A percentile compares a stretch with the other conserved stretches of the same genome.
Conservation (phyloP, 345 rosid genomes). For the Rubroshorea leprosula region DNA sequence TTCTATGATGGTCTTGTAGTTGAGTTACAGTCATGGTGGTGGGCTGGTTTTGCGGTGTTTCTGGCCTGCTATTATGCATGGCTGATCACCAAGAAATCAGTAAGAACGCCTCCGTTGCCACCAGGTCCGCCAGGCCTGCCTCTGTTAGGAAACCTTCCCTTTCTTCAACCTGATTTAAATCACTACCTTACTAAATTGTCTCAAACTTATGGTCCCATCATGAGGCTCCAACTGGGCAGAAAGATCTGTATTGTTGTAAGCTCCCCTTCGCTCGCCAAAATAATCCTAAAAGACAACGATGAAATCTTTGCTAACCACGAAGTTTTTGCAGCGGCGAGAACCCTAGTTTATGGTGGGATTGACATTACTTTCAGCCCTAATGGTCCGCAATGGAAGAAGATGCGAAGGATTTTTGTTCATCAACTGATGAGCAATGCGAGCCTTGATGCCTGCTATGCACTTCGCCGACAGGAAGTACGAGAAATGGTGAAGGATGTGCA, state of each 20-base stretch:
- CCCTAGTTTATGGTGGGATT: conserved; percentile 24
- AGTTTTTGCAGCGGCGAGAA: conserved; percentile 18
- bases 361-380: conserved; percentile 29
- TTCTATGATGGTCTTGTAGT: too few species aligned
- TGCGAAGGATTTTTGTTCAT: conserved; percentile 33
- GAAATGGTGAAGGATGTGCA: conserved; percentile 10
- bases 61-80: too few species aligned
- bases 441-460: conserved; percentile 2
- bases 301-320: conserved; percentile 41
- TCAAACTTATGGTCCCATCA: conserved; percentile 32
- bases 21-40: too few species aligned
- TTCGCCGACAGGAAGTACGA: conserved; percentile 3
- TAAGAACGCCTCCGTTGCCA: conserved; percentile 17
- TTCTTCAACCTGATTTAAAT: conserved; percentile 41
- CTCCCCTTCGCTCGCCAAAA: too few species aligned
- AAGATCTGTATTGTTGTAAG: conserved; percentile 33
- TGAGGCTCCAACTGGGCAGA: conserved; percentile 35
- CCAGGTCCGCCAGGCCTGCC: conserved; percentile 52
- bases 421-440: conserved; percentile 7
- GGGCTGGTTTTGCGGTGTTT: too few species aligned
- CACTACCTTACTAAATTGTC: conserved; percentile 31
- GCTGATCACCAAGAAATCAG: neutral
- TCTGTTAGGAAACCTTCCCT: conserved; percentile 41
- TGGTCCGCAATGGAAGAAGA: conserved; percentile 39
- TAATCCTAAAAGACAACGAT: conserved; percentile 39